A percentile compares a stretch with the other conserved stretches of the same genome.
These are phyloP conservation scores for Pichia norvegensis DNA, from an alignment of 1,139 yeast species.

Conservation along the genomic window DNA sequence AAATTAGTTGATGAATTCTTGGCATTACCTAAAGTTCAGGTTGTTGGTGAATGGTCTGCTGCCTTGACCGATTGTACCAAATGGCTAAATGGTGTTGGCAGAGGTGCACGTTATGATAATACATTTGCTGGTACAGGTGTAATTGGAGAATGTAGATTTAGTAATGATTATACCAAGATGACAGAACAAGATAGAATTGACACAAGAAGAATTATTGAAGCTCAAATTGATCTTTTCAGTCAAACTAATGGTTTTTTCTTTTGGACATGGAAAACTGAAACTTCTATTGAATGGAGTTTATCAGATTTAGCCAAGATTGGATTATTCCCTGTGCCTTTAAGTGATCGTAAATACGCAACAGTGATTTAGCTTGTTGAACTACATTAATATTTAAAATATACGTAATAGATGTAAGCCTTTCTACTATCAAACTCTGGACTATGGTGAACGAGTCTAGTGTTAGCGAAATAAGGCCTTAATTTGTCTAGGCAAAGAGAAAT, in stretches of 20 bases:
- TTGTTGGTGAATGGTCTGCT: conserved; percentile 59
- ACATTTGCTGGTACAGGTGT: conserved; percentile 38
- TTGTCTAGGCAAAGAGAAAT: conserved; percentile 17
- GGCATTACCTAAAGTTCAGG: conserved; percentile 52
- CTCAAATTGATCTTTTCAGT: conserved; percentile 81
- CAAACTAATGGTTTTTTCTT: conserved; percentile 75
- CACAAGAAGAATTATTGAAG: conserved; percentile 71
- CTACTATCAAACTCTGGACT: conserved; percentile 32
- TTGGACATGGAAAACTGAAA: conserved; percentile 92
- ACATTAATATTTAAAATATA: no score
- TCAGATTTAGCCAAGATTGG: conserved; percentile 47
- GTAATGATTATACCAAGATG: conserved; percentile 54
- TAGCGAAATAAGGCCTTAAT: conserved; percentile 29
- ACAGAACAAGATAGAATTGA: conserved; percentile 45
- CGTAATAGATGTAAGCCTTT: conserved; percentile 24
- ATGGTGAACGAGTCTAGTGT: conserved; percentile 27
- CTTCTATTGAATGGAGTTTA: conserved; percentile 83
- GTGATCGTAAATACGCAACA: conserved; percentile 54
- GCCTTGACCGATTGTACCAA: conserved; percentile 66
- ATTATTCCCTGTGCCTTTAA: conserved; percentile 72
- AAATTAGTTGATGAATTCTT: conserved; percentile 32
- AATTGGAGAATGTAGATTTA: conserved; percentile 61
- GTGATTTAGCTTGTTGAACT: conserved; percentile 1
- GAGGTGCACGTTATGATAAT: conserved; percentile 83
- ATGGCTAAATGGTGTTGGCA: conserved; percentile 88